Conservation (phyloP, 1,284 basidiomycete genomes). For the Sanghuangporus baumii region DNA sequence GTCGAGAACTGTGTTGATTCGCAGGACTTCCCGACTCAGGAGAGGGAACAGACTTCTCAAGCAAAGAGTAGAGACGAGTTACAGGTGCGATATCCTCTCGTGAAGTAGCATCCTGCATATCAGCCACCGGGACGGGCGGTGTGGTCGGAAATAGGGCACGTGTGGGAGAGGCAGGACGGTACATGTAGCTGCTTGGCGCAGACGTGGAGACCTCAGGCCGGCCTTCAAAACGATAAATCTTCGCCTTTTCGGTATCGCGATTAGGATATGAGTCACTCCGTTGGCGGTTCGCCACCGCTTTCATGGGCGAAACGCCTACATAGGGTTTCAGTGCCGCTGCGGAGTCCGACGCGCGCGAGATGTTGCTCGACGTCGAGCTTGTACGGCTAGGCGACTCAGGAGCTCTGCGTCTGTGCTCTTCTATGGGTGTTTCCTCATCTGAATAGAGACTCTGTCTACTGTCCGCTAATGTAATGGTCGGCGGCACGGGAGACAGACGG, state of each 20-base stretch:
- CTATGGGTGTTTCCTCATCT: not conserved
- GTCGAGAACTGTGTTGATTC: not conserved
- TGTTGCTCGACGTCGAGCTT: conserved; percentile 10
- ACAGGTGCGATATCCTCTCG: not conserved
- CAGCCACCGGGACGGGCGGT: not conserved
- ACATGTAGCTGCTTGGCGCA: conserved; percentile 16
- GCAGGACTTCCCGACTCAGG: not conserved
- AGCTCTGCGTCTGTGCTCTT: conserved; percentile 1
- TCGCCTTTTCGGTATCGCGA: not conserved
- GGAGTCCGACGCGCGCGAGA: conserved; percentile 14
- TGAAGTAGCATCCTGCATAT: not conserved
- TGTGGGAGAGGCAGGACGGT: not conserved
- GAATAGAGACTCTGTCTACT: not conserved
- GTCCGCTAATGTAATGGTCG: not conserved
- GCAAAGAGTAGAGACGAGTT: conserved; percentile 8
- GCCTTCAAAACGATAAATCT: not conserved
- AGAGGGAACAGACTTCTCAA: conserved; percentile 9
- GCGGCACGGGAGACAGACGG: conserved; percentile 11
- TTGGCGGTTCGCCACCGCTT: not conserved
- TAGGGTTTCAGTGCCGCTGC: conserved; percentile 6
- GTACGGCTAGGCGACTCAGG: conserved; percentile 1
- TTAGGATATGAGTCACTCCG: conserved; percentile 11
- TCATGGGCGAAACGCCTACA: not conserved
- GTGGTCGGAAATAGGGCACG: conserved; percentile 7
- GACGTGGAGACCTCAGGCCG: conserved; percentile 9